Base-by-base conservation (phyloP, 441 rosid genomes). In the Kokia cookei region DNA sequence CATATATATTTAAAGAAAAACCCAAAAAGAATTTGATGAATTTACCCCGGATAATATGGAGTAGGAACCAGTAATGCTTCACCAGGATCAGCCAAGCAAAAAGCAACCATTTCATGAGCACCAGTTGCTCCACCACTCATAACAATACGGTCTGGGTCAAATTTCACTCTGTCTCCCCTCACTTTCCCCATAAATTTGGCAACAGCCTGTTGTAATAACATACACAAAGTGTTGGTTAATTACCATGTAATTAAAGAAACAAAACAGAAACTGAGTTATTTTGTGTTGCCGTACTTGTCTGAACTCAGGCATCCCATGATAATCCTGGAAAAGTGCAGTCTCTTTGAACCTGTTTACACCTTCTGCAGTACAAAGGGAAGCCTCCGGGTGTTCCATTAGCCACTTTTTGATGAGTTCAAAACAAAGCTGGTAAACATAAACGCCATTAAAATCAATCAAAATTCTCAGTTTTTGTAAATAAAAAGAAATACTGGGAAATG, bases 111-210 rank as follows among this genome's bases (percentile, higher is more conserved):
- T 78, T 96, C 99, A 65, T 88, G 92, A 70, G 99, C 99, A 66
- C 98, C 97, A 66, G 98, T 93, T 37, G 98, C 99, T 77, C 97
- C 99, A 0, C 98, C 98, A 32, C 92, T 88, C 99, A 93, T 96
- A 3, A 93, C 99, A 69, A 96, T 84, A 35, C 97, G 90, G 75
- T 88, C 86, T 17, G 96, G 94, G 64, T 96, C 91, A 73, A 90
- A 96, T 29, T 69, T 82, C 6, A 83, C 94, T 75, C 74, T 85
- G 65, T 86, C 79, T 9, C 95, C 89, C 70, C 97, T 91, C n/a
- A 88, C 95, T 84, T 80, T 88, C 51, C 80, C 88, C 99, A 96
- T 96, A 67, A 93, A 96, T 14, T 84, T 93, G 13, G 98, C 97
- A 13, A 96, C 83, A 51, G 96, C 97, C 99, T 96, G 85, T 45